Evolutionary conservation across 371 early-diverging fungal genomes (phyloP).

Genomic region (Syncephalastrum monosporum): DNA sequence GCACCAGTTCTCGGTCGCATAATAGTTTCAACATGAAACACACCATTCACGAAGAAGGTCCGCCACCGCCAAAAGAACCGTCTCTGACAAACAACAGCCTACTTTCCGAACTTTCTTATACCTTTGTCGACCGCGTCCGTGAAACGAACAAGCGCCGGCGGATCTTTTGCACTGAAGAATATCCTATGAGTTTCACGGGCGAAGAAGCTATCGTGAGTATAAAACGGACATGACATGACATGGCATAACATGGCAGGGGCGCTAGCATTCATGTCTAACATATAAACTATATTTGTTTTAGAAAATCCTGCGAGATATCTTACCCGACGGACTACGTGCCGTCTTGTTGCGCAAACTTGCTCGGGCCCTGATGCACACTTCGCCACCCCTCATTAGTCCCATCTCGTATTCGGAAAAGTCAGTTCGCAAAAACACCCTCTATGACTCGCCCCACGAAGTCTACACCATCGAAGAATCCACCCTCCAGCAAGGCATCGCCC

Average conservation of each 20-base stretch:
- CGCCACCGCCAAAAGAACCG: constrained; percentile 2
- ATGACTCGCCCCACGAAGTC: constrained; percentile 34
- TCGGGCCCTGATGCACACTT: constrained; percentile 30
- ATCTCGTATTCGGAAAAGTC: constrained; percentile 45
- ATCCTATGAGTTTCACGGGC: constrained; percentile 45
- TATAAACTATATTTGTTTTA: constrained; percentile 5
- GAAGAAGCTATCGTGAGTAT: constrained; percentile 42
- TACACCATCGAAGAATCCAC: constrained; percentile 33
- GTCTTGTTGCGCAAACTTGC: constrained; percentile 28
- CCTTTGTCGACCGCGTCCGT: constrained; percentile 26
- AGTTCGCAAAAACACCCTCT: constrained; percentile 32
- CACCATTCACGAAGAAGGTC: not conserved
- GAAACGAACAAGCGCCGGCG: constrained; percentile 28
- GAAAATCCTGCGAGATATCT: constrained; percentile 34
- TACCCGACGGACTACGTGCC: constrained; percentile 20
- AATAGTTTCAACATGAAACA: constrained; percentile 3
- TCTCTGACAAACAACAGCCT: constrained; percentile 9
- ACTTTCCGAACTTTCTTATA: constrained; percentile 28
- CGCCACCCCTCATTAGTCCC: constrained; percentile 36
- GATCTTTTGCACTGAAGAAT: constrained; percentile 39
- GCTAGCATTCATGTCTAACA: no score
- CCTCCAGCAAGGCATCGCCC: constrained; percentile 22
- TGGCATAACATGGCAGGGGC: not conserved
- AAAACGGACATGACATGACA: not conserved
- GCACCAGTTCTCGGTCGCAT: no score